Conservation (phyloP, 2,329 filamentous ascomycete species). For the Akanthomyces muscarius region DNA sequence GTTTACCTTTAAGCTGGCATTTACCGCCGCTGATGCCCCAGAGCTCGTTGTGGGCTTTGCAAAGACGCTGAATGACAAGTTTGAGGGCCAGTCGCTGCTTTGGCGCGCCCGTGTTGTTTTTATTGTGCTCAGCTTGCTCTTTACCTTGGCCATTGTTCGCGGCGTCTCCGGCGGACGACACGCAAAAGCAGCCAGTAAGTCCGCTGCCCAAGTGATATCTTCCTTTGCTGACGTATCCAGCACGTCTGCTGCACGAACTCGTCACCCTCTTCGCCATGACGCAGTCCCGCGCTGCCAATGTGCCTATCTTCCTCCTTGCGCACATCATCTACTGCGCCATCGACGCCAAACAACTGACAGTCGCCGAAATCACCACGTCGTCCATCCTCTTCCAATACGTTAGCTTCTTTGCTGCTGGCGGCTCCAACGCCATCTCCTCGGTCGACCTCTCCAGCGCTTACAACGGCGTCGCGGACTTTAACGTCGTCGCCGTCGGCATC, state of each 20-base stretch:
- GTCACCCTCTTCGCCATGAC: conserved; percentile 78
- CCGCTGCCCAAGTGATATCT: background rate
- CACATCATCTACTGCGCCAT: conserved; percentile 54
- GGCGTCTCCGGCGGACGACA: conserved; percentile 29
- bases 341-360: conserved; percentile 39
- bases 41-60: conserved; percentile 62
- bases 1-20: conserved; percentile 83
- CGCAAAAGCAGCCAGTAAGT: conserved; percentile 29
- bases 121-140: conserved; percentile 39
- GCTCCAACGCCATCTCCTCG: conserved; percentile 92
- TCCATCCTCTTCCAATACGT: conserved; percentile 73
- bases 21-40: conserved; percentile 81
- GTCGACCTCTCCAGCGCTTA: conserved; percentile 93
- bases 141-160: conserved; percentile 37
- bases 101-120: conserved; percentile 49
- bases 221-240: conserved; percentile 20
- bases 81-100: conserved; percentile 43
- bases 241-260: conserved; percentile 60
- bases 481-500: conserved; percentile 71
- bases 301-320: conserved; percentile 78
- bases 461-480: conserved; percentile 83
- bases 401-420: conserved; percentile 86
- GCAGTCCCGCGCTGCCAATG: conserved; percentile 79
- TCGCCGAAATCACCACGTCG: conserved; percentile 61
- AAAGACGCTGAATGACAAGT: conserved; percentile 35